Percentiles rank a stretch among this genome's conserved stretches.
phyloP scores from a whole-genome alignment of 768 basidiomycete genomes.

The Psilocybe tampanensis region DNA sequence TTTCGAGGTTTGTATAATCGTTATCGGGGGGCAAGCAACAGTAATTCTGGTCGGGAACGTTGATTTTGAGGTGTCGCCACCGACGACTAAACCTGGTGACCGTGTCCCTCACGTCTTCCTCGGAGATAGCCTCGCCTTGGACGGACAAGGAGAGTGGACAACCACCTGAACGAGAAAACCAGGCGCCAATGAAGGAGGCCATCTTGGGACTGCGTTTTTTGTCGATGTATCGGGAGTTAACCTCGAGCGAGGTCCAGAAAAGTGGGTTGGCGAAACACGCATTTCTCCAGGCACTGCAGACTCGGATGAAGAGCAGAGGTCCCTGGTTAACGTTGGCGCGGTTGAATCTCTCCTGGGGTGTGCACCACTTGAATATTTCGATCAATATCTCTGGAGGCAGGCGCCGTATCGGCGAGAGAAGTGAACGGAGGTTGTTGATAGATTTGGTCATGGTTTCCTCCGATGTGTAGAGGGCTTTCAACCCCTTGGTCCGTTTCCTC shows the following conservation, averaged over 20 bases:
- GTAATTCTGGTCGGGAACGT: conserved; percentile 6
- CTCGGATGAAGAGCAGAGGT: conserved; percentile 24
- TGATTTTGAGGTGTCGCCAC: conserved; percentile 18
- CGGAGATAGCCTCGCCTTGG: conserved; percentile 9
- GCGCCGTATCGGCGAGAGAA: conserved; percentile 21
- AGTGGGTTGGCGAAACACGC: conserved; percentile 27
- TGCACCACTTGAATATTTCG: conserved; percentile 26
- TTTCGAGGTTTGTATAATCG: conserved; percentile 15
- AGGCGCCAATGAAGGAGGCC: conserved; percentile 12
- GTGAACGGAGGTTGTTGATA: conserved; percentile 3
- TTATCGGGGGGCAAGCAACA: neutral
- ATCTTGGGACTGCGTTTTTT: neutral
- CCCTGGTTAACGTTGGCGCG: conserved; percentile 11
- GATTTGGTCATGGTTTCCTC: neutral
- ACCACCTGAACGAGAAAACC: conserved; percentile 22
- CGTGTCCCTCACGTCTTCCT: neutral
- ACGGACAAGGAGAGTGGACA: conserved; percentile 21
- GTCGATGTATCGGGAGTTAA: conserved; percentile 1
- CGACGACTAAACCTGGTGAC: conserved; percentile 6
- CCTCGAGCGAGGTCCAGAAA: conserved; percentile 29
- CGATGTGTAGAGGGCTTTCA: neutral
- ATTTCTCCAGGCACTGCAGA: conserved; percentile 32
- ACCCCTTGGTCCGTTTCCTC: neutral
- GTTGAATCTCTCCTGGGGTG: conserved; percentile 18
- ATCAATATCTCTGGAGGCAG: conserved; percentile 26